These are phyloP conservation scores for Skeletonema tropicum DNA, from an alignment of 108 stramenopile species.

Conservation along the genomic window DNA sequence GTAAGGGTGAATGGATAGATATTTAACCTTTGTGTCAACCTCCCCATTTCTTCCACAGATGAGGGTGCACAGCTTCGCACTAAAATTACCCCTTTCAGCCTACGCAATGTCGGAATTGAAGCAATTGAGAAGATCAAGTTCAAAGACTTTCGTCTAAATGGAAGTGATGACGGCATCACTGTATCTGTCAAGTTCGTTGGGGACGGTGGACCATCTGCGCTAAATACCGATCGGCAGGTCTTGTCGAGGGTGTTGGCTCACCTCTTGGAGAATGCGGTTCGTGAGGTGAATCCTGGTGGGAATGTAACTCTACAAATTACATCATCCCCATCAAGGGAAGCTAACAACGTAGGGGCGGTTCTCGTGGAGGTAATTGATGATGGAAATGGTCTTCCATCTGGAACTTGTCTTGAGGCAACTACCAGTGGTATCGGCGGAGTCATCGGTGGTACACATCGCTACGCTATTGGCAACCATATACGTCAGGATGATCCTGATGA, in stretches of 20 bases:
- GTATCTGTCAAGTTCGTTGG: constrained; percentile 26
- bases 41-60: constrained; percentile 1
- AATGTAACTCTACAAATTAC: constrained; percentile 28
- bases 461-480: constrained; percentile 10
- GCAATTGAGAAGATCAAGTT: constrained; percentile 35
- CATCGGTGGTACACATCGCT: constrained; percentile 12
- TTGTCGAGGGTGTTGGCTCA: constrained; percentile 24
- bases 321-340: background rate
- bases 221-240: constrained; percentile 18
- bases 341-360: background rate
- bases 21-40: background rate
- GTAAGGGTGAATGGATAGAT: background rate
- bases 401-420: constrained; percentile 29
- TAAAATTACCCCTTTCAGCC: constrained; percentile 6
- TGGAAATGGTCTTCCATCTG: constrained; percentile 35
- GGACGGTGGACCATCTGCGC: constrained; percentile 19
- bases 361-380: constrained; percentile 29
- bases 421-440: background rate
- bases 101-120: constrained; percentile 29
- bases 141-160: constrained; percentile 12
- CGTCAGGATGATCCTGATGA: constrained; percentile 25
- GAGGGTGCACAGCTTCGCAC: constrained; percentile 29
- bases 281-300: constrained; percentile 25
- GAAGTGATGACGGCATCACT: constrained; percentile 20
- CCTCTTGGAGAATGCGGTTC: constrained; percentile 34